Percentiles rank a stretch among this genome's conserved stretches.
Conservation (phyloP, 179 eudicot genomes). For the Drosera spatulata region DNA sequence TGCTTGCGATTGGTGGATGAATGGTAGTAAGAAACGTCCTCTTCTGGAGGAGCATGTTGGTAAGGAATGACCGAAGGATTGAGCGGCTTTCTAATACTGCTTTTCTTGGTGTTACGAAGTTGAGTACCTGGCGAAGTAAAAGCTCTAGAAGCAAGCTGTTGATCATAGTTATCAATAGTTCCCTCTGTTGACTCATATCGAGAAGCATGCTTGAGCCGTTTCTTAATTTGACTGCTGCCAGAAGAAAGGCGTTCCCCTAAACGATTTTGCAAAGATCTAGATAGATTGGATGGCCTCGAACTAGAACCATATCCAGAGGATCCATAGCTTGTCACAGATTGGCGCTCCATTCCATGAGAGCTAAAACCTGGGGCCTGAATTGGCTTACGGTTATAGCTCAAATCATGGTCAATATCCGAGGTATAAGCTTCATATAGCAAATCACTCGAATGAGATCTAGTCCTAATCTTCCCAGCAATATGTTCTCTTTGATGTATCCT, state of each 20-base stretch:
- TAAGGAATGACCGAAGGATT: constrained; percentile 4
- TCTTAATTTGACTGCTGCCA: constrained; percentile 7
- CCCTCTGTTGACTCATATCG: background rate
- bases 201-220: constrained; percentile 10
- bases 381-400: constrained; percentile 10
- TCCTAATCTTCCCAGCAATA: constrained; percentile 1
- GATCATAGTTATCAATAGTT: background rate
- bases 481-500: constrained; percentile 14
- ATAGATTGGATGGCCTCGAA: constrained; percentile 9
- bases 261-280: constrained; percentile 14
- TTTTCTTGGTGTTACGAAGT: constrained; percentile 4
- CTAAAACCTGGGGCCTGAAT: constrained; percentile 3
- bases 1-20: constrained; percentile 3
- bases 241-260: constrained; percentile 12
- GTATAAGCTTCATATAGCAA: constrained; percentile 1
- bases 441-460: constrained; percentile 6
- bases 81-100: constrained; percentile 11
- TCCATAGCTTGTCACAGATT: constrained; percentile 4
- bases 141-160: constrained; percentile 1
- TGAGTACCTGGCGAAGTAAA: constrained; percentile 2
- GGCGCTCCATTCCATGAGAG: background rate
- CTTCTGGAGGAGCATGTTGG: constrained; percentile 7
- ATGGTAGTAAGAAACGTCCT: constrained; percentile 1
- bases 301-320: constrained; percentile 4
- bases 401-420: constrained; percentile 9